Base-by-base conservation (phyloP, 768 basidiomycete genomes). In the Sutorius australiensis region DNA sequence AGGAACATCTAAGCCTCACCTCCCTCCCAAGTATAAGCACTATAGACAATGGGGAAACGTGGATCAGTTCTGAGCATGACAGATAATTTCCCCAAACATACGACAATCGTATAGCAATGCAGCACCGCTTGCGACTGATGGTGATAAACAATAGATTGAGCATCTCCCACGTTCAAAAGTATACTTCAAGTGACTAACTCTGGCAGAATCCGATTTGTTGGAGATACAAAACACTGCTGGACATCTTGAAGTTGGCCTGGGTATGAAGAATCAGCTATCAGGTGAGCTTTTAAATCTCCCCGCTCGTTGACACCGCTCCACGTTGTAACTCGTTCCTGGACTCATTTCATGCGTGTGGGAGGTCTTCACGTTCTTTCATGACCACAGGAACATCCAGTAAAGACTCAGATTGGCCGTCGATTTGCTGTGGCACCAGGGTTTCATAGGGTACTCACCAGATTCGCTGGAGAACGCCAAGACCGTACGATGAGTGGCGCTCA, bases 41-140 rank as follows among this genome's bases (percentile, higher is more conserved):
- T 62, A 36, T 4, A 6, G 24, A n/a, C 14, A 14, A 46, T 42
- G 17, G 33, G 34, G 2, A 12, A 28, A 32, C n/a, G 19, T 0
- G 0, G 10, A 40, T 61, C 46, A 59, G 47, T 1, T 21, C 27
- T 3, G 47, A 31, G 19, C 13, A 28, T 12, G 24, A 6, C 14
- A 38, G 28, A 5, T 2, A 5, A 39, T 3, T 12, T 24, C n/a
- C 8, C n/a, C 12, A 19, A 21, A 59, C 60, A 2, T 27, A 62
- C 60, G 2, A 39, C 53, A 56, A 51, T 62, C 60, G 34, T 59
- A 62, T 17, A 56, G 5, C 16, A 62, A 28, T 17, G 50, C 60
- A 1, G 57, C 19, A 17, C 32, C 40, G 28, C 48, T 16, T 9
- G 61, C 61, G 19, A 46, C 54, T 62, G 32, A 47, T 36, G 5